Base-by-base conservation (phyloP, 345 rosid species). In the Rhizophora mangle region DNA sequence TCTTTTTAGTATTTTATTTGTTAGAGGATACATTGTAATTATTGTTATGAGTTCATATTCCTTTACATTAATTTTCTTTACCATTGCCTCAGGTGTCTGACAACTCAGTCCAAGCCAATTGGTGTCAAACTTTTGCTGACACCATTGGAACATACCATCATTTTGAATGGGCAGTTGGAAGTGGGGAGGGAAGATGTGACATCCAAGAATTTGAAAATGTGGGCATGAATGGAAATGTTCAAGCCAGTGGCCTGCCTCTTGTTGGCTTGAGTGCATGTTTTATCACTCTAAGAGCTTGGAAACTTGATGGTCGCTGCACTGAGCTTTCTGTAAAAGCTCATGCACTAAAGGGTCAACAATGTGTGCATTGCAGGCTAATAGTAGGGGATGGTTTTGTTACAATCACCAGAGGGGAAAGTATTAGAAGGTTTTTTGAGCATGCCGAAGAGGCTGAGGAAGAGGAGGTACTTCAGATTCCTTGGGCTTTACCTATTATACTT, bases 361-460 rank as follows among this genome's bases (percentile, higher is more conserved):
- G 99, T 75, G 90, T 92, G 72, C 99, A 95, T 78, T 86, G 91
- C 69, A 82, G 92, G 85, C 96, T 95, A 64, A 84, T 88, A 60
- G 99, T 92, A 74, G 97, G 99, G 58, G 96, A 89, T 85, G 97
- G 97, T 68, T 85, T 84, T 67, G 90, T 95, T 67, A 82, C 93
- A 74, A 89, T 95, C 32, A 89, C 83, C 29, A 83, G 85, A 65
- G 99, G 99, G 55, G 90, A 89, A 79, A 85, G 92, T 74, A 92
- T 95, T 34, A 78, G 81, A 78, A 83, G 77, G 68, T 89, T 94
- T 84, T 91, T 95, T 82, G 97, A 92, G 70, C 99, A 91, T 80
- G 97, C 98, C 0, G 97, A 94, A 81, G 97, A 89, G 67, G 90
- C 89, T 5, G 99, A 95, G 81, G 99, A 95, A 82, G 99, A 95